These are phyloP conservation scores for Plasmodium reichenowi DNA, from an alignment of 169 alveolate species.

Conservation along the genomic window DNA sequence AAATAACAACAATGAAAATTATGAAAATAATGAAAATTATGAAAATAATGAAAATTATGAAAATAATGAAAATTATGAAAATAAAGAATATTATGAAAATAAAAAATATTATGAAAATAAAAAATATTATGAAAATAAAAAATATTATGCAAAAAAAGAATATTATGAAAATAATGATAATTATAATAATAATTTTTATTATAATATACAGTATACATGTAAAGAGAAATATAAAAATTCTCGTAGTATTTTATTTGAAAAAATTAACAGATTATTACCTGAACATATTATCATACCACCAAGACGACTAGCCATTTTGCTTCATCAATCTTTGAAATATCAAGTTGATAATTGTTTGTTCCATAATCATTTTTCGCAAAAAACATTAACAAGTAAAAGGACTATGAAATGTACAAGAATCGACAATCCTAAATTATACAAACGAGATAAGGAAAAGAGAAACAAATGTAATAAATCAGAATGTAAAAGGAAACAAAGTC, in stretches of 20 bases:
- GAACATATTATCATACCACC: conserved; percentile 68
- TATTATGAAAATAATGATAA: neutral
- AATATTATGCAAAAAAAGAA: no score
- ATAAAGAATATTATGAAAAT: neutral
- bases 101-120: no score
- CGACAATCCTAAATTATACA: neutral
- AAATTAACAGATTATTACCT: conserved; percentile 72
- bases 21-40: neutral
- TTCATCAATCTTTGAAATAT: conserved; percentile 68
- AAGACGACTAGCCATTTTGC: conserved; percentile 64
- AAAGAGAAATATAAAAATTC: conserved; percentile 29
- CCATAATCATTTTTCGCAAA: conserved; percentile 54
- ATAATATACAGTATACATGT: neutral
- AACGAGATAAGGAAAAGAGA: neutral
- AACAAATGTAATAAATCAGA: conserved; percentile 4
- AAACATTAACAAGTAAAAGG: neutral
- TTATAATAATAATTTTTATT: neutral
- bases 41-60: neutral
- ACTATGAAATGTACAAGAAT: neutral
- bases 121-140: neutral
- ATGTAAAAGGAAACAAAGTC: neutral
- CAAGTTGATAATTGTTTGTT: conserved; percentile 67
- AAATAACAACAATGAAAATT: neutral
- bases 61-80: neutral
- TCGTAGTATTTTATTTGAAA: conserved; percentile 62